Evolutionary conservation across 495 filamentous ascomycete genomes (phyloP), one percentile per base, ranked within the genome.

Genomic region (Lichenothelia convexa): DNA sequence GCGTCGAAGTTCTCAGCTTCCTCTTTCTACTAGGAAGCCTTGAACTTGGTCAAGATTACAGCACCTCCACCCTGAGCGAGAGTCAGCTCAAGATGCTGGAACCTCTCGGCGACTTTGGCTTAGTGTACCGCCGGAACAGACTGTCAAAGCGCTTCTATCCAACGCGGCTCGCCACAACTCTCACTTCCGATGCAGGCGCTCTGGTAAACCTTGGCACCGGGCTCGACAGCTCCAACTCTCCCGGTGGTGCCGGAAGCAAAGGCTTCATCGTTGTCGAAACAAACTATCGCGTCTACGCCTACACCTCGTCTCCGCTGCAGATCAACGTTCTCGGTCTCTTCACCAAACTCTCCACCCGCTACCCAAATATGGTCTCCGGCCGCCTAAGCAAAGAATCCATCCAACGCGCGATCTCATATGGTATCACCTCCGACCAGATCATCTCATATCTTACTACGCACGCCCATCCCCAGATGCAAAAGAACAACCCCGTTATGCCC

Each of bases 211-310:
- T 48, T 7, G 68, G 68, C 35, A 55, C 66, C 26, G 43, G 58
- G 7, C 43, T 51, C 32, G 52, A 52, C 44, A 57, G 61, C 42
- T 51, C 56, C 16, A 49, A 11, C 49, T 54, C 26, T 56, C 45
- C 32, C 59, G 37, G 18, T 23, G 21, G 38, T 21, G 54, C 50
- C 12, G 49, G 52, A 26, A 32, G 51, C 27, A 62, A 67, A 26
- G 87, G 86, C 23, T 87, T 85, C 63, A 82, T 97, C 49, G 80
- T 97, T 45, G 67, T 95, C 45, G 89, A 97, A 64, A 97, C 89
- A n/a, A 97, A 97, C 60, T 94, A 94, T 60, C 80, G 89, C 19
- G 58, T 97, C 45, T 97, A 97, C 59, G 89, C 89, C 21, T 97
- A 95, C 60, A 94, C 91, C 4, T 73, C 73, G 18, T 93, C 84